These are phyloP conservation scores for Phanerochaete sordida DNA, from an alignment of 768 basidiomycete genomes.

Conservation along the genomic window DNA sequence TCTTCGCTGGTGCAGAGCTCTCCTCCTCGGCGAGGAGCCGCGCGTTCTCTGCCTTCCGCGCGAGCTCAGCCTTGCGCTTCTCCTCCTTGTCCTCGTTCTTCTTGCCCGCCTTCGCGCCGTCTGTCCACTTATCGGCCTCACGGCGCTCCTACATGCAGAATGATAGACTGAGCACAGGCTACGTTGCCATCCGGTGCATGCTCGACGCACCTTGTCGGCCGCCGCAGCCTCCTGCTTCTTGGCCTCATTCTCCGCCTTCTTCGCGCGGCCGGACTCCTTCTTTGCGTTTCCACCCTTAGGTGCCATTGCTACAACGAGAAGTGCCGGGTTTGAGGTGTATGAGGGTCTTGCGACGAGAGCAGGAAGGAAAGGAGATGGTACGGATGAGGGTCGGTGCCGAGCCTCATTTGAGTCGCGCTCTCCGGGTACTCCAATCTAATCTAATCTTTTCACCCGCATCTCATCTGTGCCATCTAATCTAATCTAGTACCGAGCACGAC, in stretches of 20 bases:
- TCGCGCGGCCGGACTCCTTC: conserved; percentile 87
- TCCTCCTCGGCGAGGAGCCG: conserved; percentile 89
- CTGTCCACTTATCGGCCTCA: conserved; percentile 66
- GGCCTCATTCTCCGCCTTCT: conserved; percentile 88
- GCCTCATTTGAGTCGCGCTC: neutral
- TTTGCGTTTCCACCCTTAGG: conserved; percentile 89
- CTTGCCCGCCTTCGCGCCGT: conserved; percentile 65
- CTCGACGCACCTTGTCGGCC: conserved; percentile 49
- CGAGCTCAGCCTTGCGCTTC: conserved; percentile 76
- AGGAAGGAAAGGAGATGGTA: neutral
- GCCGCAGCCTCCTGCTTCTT: conserved; percentile 68
- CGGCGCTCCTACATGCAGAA: conserved; percentile 59
- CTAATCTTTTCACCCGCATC: neutral
- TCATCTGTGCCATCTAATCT: neutral
- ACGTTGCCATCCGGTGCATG: too few relatives aligned
- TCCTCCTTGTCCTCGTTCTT: conserved; percentile 72
- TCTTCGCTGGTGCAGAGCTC: conserved; percentile 54
- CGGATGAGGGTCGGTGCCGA: neutral
- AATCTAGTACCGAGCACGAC: neutral
- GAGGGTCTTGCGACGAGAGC: neutral
- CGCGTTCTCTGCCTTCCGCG: conserved; percentile 84
- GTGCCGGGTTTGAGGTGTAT: neutral
- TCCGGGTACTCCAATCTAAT: conserved; percentile 7
- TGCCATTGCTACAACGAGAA: conserved; percentile 47
- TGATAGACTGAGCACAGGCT: neutral